Evolutionary conservation across 495 filamentous ascomycete species (phyloP), one percentile per base, ranked within the genome.

Genomic region (Daldinia loculata): DNA sequence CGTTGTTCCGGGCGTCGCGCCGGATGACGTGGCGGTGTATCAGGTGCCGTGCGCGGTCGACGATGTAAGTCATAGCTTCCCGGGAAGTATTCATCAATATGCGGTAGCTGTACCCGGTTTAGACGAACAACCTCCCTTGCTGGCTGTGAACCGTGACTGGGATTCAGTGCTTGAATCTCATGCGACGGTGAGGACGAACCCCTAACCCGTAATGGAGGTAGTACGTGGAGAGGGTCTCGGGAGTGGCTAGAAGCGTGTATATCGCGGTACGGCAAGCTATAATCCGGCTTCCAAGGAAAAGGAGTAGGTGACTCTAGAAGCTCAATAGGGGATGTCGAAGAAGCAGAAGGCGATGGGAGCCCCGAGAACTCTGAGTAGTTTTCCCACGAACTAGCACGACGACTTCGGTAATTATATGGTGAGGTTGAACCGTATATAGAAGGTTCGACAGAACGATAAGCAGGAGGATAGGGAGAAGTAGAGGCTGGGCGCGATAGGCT

Each of bases 271-370:
- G 43, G 9, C 22, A 24, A 48, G 43, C 43, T 24, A 48, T 24
- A 19, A 24, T 5, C 19, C 43, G 19, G 9, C 9, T 24, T 24
- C 43, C 43, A 12, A 2, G 43, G 4, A 12, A 11, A 19, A 14
- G 43, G 19, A 24, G 19, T 14, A 27, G 90, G 91, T 1, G 90
- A 83, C 30, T 90, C 88, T 19, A 85, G 76, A 3, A 86, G 90
- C 39, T 87, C 84, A 41, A 86, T 80, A 73, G 86, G 78, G 53
- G 91, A 89, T 24, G 17, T 22, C n/a, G 78, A 80, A 26, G 88
- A 85, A 2, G 86, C 87, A 67, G 82, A 85, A 26, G 92, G 91
- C 15, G 92, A 94, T 12, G 89, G 90, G 74, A 93, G 84, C 26
- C 90, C 86, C 3, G 86, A 84, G 32, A 48, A 12, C 19, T 59